Evolutionary conservation across 768 basidiomycete species (phyloP), one percentile per base, ranked within the genome.

Genomic region (Leucosporidium yakuticum): DNA sequence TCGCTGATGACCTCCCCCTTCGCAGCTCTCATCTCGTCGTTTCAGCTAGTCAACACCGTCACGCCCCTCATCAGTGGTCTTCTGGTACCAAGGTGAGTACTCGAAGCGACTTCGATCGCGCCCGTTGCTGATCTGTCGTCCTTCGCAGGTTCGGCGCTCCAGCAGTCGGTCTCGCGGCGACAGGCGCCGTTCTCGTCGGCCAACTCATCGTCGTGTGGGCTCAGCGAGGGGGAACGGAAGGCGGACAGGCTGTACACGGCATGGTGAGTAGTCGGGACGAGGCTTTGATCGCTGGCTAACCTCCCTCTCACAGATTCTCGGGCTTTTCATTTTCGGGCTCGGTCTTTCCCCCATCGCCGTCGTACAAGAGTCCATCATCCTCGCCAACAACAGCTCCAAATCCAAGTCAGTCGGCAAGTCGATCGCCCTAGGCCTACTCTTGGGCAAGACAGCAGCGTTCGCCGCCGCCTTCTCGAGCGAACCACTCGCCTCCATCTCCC

Each of bases 301-400:
- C 5, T 12, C 12, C 11, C 9, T 55, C n/a, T 27, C 3, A 19
- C 59, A 68, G 90, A 90, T 34, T 4, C 36, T 48, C 54, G 17
- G 90, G 2, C 81, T 91, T 66, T 90, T 90, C 72, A 79, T 90
- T 53, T 91, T 88, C 74, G 90, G 90, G 11, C 80, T 91, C 4
- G 90, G 89, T 4, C 82, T 89, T 54, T 87, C 87, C 71, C 90
- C 90, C 0, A 80, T 92, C 9, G 85, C 89, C 1, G 90, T 92
- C 11, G 86, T 88, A 2, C 90, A 80, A 63, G 90, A 91, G 77
- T 87, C 87, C 9, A 90, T 90, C 70, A 88, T 91, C 61, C 87
- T 90, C 53, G 86, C 87, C 31, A 88, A 88, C 79, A 91, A 90
- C 81, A 84, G 83, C 69, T 83, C 85, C 0, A 50, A 29, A 21